phyloP scores from a whole-genome alignment of 192 early-diverging fungal species.

The Spizellomyces punctatus region DNA sequence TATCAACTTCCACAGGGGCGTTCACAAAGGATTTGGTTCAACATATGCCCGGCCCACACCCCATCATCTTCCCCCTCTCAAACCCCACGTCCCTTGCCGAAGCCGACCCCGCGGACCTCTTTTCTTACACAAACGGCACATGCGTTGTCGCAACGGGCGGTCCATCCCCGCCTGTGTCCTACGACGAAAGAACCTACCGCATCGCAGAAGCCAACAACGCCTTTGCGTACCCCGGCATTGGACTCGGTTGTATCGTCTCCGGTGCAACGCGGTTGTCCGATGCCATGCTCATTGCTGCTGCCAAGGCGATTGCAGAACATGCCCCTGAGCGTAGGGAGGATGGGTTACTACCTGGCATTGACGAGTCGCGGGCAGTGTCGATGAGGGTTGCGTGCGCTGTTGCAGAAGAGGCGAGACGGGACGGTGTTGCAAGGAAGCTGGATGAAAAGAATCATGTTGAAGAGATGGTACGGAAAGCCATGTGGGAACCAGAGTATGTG shows the following conservation, averaged over 20 bases:
- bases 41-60: conserved; percentile 70
- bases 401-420: background rate
- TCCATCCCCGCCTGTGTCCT: conserved; percentile 67
- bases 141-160: conserved; percentile 95
- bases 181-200: conserved; percentile 18
- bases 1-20: conserved; percentile 74
- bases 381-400: background rate
- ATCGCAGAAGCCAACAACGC: conserved; percentile 92
- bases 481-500: conserved; percentile 15
- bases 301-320: conserved; percentile 74
- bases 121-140: conserved; percentile 76
- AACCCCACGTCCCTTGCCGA: conserved; percentile 87
- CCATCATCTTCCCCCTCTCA: conserved; percentile 84
- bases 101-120: conserved; percentile 89
- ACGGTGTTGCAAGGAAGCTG: conserved; percentile 2
- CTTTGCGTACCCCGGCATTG: conserved; percentile 92
- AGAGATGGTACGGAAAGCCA: background rate
- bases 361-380: background rate
- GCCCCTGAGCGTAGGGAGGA: conserved; percentile 39
- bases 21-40: conserved; percentile 72
- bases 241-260: conserved; percentile 76
- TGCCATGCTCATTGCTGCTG: conserved; percentile 75
- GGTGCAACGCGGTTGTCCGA: conserved; percentile 70
- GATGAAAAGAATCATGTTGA: background rate
- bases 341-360: background rate